Base-by-base conservation (phyloP, 2,329 filamentous ascomycete species). In the Ciborinia camelliae region DNA sequence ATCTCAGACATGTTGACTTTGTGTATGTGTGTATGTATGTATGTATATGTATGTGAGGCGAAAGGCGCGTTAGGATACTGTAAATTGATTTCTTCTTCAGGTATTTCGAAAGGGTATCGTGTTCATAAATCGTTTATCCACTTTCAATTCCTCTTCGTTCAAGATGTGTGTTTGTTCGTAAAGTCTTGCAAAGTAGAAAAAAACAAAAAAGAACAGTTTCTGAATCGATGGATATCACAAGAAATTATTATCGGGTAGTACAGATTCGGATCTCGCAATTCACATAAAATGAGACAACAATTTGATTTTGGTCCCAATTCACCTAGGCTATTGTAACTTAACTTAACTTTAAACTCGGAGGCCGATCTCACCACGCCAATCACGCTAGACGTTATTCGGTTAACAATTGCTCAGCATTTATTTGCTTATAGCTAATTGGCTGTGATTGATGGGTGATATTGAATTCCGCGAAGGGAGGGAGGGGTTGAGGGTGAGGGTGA, bases 1-100 rank as follows among this genome's bases (percentile, higher is more conserved):
- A 32, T 28, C 28, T 39, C 43, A 20, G 57, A 60, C 41, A 47
- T 48, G 43, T 82, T 80, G 82, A 84, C 85, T 71, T 71, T 28
- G n/a, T 78, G 74, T 54, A 53, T 52, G 37, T 66, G 26, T 47
- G 23, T 20, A n/a, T 26, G 20, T 26, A 26, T 8, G 26, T n/a
- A n/a, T n/a, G n/a, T n/a, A n/a, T n/a, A n/a, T n/a, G n/a, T n/a
- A n/a, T n/a, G n/a, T n/a, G n/a, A n/a, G n/a, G n/a, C n/a, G 12
- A 57, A 32, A 10, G 37, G 15, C 20, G 28, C 14, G 6, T 50
- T 39, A 30, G 26, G 35, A 20, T 37, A n/a, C n/a, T n/a, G n/a
- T n/a, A n/a, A n/a, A n/a, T n/a, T n/a, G n/a, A n/a, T 53, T 52
- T 45, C 45, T 28, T n/a, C 14, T 57, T 43, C 45, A 51, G n/a